Percentiles rank a stretch among this genome's conserved stretches.
phyloP scores from a whole-genome alignment of 768 basidiomycete genomes.

The Kwoniella dendrophila region DNA sequence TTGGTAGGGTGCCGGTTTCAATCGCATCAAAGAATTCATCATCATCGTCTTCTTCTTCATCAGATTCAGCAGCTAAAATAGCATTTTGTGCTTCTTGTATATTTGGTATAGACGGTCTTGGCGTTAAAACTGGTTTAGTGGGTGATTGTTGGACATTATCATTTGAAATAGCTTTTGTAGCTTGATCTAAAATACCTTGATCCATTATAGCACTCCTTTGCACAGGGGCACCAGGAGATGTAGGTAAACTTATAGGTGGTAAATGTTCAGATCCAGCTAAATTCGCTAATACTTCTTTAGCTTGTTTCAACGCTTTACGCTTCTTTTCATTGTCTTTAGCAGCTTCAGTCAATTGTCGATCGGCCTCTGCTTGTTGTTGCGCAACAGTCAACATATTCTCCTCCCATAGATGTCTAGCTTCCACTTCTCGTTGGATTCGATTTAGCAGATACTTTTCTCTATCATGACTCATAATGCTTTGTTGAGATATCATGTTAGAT shows the following conservation, averaged over 20 bases:
- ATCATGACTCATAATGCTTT: conserved; percentile 68
- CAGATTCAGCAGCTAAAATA: conserved; percentile 49
- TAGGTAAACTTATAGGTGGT: conserved; percentile 34
- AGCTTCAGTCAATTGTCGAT: conserved; percentile 69
- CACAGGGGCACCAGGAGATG: conserved; percentile 29
- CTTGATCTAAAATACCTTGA: conserved; percentile 6
- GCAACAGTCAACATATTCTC: conserved; percentile 85
- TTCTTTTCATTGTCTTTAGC: conserved; percentile 63
- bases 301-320: conserved; percentile 42
- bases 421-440: conserved; percentile 68
- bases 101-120: conserved; percentile 36
- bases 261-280: conserved; percentile 58
- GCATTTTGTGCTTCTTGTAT: conserved; percentile 53
- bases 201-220: conserved; percentile 1
- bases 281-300: conserved; percentile 48
- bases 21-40: conserved; percentile 99
- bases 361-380: conserved; percentile 78
- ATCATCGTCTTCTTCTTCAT: conserved; percentile 58
- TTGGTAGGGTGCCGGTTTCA: conserved; percentile 76
- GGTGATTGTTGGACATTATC: no score
- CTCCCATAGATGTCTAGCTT: conserved; percentile 81
- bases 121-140: not conserved
- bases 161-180: not conserved
- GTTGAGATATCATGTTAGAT: conserved; percentile 67
- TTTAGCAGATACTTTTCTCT: conserved; percentile 68